Evolutionary conservation across 1,284 basidiomycete species (phyloP), one percentile per base, ranked within the genome.

Genomic region (Pseudozyma sp.): DNA sequence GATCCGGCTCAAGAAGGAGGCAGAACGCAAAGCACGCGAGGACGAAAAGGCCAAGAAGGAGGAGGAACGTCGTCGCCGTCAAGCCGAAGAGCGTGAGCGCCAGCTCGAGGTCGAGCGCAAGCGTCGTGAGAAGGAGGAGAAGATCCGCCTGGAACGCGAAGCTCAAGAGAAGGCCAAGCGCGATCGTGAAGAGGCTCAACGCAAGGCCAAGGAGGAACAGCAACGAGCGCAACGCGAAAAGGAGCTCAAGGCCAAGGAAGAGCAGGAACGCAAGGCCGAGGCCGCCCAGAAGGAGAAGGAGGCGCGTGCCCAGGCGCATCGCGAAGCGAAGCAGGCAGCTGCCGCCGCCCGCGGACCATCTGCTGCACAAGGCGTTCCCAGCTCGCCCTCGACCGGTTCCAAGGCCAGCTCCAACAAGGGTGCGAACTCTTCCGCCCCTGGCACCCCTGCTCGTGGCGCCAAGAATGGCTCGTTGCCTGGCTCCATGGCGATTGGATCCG

Each of bases 91-190:
- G 71, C 68, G 77, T 52, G 85, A 86, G 48, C 81, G 85, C 19
- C 85, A 87, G 75, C 85, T 86, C 43, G 86, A 87, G 71, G 79
- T 83, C 68, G 86, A 88, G 52, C 88, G 89, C 68, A 92, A 85
- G 80, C 83, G 90, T 80, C 91, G 91, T 60, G 92, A 93, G 83
- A 85, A 82, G 51, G 85, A 86, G 57, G 92, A 93, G 80, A 89
- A 89, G 78, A 88, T 89, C 55, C 90, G 90, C 80, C 89, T 77
- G 51, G 85, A 86, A 66, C 70, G 75, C 24, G 75, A 77, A 45
- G 67, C 67, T 7, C 64, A 65, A 35, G 67, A 68, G 48, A 63
- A 68, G 55, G 86, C 85, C 69, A 85, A 85, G 68, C 86, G 86
- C 54, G 87, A 90, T 69, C 73, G 67, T 34, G 69, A 71, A 50